These are phyloP conservation scores for Kockiozyma suomiensis DNA, from an alignment of 805 yeast species.

Conservation along the genomic window DNA sequence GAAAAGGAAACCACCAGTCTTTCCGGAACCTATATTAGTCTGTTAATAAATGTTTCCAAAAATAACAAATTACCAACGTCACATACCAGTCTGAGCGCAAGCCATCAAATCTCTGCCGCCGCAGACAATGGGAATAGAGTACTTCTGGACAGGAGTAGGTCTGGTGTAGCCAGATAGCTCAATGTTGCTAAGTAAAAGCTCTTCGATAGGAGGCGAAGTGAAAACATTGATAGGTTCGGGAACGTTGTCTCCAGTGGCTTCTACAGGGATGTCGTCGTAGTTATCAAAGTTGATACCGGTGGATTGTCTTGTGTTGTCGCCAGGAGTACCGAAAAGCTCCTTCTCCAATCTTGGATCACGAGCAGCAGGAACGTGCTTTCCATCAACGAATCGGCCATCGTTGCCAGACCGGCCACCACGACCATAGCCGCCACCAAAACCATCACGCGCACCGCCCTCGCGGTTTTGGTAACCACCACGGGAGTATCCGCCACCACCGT, in stretches of 20 bases:
- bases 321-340: slow-evolving; percentile 80
- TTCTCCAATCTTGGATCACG: slow-evolving; percentile 69
- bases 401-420: slow-evolving; percentile 42
- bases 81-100: slow-evolving; percentile 76
- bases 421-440: slow-evolving; percentile 36
- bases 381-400: slow-evolving; percentile 83
- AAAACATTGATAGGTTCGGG: slow-evolving; percentile 91
- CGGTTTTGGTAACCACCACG: slow-evolving; percentile 29
- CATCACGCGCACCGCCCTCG: slow-evolving; percentile 16
- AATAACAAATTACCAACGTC: neutral
- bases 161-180: slow-evolving; percentile 83
- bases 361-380: slow-evolving; percentile 82
- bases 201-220: slow-evolving; percentile 90
- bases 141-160: slow-evolving; percentile 96
- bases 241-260: slow-evolving; percentile 91
- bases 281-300: slow-evolving; percentile 98
- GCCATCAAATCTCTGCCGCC: slow-evolving; percentile 93
- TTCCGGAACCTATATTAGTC: slow-evolving; percentile 79
- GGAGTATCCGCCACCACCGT: slow-evolving; percentile 32
- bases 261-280: slow-evolving; percentile 98
- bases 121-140: slow-evolving; percentile 89
- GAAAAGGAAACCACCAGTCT: slow-evolving; percentile 99
- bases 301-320: slow-evolving; percentile 73
- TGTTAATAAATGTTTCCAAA: neutral
- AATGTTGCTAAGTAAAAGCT: slow-evolving; percentile 82